phyloP scores from a whole-genome alignment of 148 eudicot genomes.

The Polygonum maritimum region DNA sequence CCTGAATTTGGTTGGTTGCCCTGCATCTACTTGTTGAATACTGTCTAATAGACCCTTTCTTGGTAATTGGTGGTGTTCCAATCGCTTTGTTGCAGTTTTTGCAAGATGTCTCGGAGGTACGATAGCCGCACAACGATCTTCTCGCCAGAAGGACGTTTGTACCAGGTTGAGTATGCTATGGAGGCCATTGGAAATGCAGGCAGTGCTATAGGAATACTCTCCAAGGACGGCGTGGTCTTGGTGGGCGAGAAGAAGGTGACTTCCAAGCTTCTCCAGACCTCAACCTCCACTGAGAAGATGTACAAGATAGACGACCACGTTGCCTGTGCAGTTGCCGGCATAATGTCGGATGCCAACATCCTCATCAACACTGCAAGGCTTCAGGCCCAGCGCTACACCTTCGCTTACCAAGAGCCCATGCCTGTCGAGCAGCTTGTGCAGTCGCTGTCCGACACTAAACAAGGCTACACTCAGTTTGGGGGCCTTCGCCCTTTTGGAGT shows the following conservation, averaged over 20 bases:
- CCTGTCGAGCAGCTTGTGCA: slow-evolving; percentile 93
- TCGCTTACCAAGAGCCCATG: slow-evolving; percentile 74
- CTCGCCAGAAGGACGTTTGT: slow-evolving; percentile 94
- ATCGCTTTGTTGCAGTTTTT: background rate
- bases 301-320: slow-evolving; percentile 91
- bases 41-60: background rate
- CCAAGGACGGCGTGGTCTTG: slow-evolving; percentile 74
- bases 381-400: slow-evolving; percentile 79
- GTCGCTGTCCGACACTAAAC: slow-evolving; percentile 79
- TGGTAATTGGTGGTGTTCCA: background rate
- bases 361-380: slow-evolving; percentile 84
- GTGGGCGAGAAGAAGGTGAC: slow-evolving; percentile 93
- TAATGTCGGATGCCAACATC: slow-evolving; percentile 93
- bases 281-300: slow-evolving; percentile 80
- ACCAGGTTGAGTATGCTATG: slow-evolving; percentile 96
- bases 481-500: slow-evolving; percentile 95
- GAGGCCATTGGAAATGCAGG: slow-evolving; percentile 95
- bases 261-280: slow-evolving; percentile 82
- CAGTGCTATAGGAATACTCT: slow-evolving; percentile 71
- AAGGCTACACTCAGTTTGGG: slow-evolving; percentile 92
- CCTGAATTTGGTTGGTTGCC: background rate
- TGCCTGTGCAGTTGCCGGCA: slow-evolving; percentile 93
- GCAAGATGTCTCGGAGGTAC: slow-evolving; percentile 71
- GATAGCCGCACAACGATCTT: slow-evolving; percentile 93
- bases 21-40: background rate